Conservation (phyloP, 164 flowering plant species). For the Chimonanthus salicifolius region DNA sequence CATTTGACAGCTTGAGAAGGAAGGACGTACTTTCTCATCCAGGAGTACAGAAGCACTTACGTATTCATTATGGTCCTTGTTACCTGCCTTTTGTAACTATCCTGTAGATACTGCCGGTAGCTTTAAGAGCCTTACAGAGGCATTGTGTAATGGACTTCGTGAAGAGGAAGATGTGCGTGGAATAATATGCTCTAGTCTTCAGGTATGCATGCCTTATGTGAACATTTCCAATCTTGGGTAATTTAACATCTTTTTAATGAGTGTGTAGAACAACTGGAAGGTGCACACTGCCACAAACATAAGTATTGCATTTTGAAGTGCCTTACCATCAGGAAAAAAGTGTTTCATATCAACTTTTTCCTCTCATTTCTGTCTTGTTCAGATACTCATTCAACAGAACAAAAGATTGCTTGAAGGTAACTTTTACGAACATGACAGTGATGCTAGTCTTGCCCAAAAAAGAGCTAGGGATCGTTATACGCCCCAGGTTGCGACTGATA, state of each 20-base stretch:
- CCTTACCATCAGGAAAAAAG: not conserved
- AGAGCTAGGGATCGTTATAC: slow-evolving; percentile 55
- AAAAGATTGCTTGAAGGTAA: slow-evolving; percentile 44
- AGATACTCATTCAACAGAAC: slow-evolving; percentile 75
- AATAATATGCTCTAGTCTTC: slow-evolving; percentile 75
- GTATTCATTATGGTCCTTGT: slow-evolving; percentile 81
- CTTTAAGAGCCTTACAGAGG: slow-evolving; percentile 50
- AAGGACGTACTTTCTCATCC: slow-evolving; percentile 56
- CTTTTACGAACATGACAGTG: slow-evolving; percentile 26
- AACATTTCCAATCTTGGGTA: not conserved
- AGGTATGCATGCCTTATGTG: slow-evolving; percentile 9
- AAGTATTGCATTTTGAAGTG: too few species aligned
- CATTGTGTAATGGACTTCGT: slow-evolving; percentile 42
- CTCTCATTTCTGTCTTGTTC: not conserved
- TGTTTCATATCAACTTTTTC: not conserved
- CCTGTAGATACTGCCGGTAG: slow-evolving; percentile 77
- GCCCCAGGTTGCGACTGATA: slow-evolving; percentile 51
- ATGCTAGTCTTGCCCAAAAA: slow-evolving; percentile 32
- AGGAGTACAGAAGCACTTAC: slow-evolving; percentile 63
- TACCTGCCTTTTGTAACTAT: slow-evolving; percentile 95
- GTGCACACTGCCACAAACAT: too few species aligned
- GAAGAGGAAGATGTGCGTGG: slow-evolving; percentile 70
- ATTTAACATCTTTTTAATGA: not conserved
- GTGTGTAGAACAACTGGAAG: too few species aligned
- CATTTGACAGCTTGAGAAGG: slow-evolving; percentile 60